Percentiles rank a stretch among this genome's conserved stretches.
Evolutionary conservation across 345 rosid genomes (phyloP).

Genomic region (Firmiana major): DNA sequence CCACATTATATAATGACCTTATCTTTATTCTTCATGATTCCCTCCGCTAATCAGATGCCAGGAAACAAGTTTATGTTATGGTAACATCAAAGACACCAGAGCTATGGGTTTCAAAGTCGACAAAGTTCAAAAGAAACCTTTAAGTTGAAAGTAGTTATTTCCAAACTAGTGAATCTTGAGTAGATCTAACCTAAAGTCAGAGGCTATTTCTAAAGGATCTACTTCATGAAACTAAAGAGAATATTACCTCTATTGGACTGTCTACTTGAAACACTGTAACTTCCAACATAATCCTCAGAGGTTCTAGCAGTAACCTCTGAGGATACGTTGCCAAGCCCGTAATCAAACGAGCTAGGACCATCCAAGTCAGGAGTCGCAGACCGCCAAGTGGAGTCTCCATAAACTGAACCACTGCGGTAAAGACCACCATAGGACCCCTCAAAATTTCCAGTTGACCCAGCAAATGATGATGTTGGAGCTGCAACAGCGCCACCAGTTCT

Average conservation of each 20-base stretch:
- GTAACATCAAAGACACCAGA: not conserved
- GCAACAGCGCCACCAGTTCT: slow-evolving; percentile 46
- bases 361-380: slow-evolving; percentile 61
- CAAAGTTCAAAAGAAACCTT: not conserved
- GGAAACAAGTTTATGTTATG: not conserved
- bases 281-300: slow-evolving; percentile 66
- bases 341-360: slow-evolving; percentile 57
- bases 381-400: slow-evolving; percentile 77
- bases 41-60: not conserved
- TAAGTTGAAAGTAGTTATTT: not conserved
- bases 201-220: not conserved
- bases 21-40: not conserved
- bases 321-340: slow-evolving; percentile 58
- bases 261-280: slow-evolving; percentile 66
- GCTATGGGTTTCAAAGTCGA: not conserved
- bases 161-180: not conserved
- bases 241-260: slow-evolving; percentile 78
- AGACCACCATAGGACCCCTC: slow-evolving; percentile 65
- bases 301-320: slow-evolving; percentile 56
- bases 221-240: slow-evolving; percentile 7
- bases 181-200: not conserved
- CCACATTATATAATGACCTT: not conserved
- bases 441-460: slow-evolving; percentile 49
- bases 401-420: slow-evolving; percentile 56
- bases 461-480: slow-evolving; percentile 56